Evolutionary conservation across 768 basidiomycete genomes (phyloP), one percentile per base, ranked within the genome.

Genomic region (Agrocybe praecox): DNA sequence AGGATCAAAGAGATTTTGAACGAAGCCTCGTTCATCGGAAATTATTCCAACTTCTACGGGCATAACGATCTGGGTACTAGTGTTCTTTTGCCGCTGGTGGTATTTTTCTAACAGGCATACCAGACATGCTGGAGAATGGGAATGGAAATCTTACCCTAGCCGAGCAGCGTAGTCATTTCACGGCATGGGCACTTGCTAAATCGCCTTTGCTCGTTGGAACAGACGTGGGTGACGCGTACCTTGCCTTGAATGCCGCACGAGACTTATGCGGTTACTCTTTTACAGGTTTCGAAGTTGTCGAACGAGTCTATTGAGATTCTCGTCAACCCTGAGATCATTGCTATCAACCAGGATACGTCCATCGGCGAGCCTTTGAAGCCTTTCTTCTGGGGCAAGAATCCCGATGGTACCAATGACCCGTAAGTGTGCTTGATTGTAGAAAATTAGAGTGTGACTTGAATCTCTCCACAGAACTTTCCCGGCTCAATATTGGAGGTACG

Each of bases 11-110:
- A 40, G 12, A 40, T 40, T 40, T 14, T 40, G 36, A 40, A 40
- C 36, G 65, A 18, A 82, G 83, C 56, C 78, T 75, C 10, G 64
- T 69, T 15, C 69, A 80, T 59, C 60, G 81, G 17, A 67, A 40
- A 73, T 17, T 69, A 72, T 18, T 69, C 79, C 58, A 70, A 78
- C 51, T 85, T 84, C 61, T 75, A 67, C 40, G 71, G 76, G 0
- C 82, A 84, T 60, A 82, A 83, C 55, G 83, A 85, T 56, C 83
- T 84, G 82, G 82, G 84, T 63, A 84, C 83, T 82, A 79, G 79
- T 76, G 76, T 80, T 15, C n/a, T 58, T 78, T 80, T 33, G 77
- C 72, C 67, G 43, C 22, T 55, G 26, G 4, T 56, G 26, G 45
- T 22, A 14, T 33, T 24, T 23, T 11, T 21, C 26, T 10, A 33